These are phyloP conservation scores for Pichia sporocuriosa DNA, from an alignment of 805 yeast species.

Conservation along the genomic window DNA sequence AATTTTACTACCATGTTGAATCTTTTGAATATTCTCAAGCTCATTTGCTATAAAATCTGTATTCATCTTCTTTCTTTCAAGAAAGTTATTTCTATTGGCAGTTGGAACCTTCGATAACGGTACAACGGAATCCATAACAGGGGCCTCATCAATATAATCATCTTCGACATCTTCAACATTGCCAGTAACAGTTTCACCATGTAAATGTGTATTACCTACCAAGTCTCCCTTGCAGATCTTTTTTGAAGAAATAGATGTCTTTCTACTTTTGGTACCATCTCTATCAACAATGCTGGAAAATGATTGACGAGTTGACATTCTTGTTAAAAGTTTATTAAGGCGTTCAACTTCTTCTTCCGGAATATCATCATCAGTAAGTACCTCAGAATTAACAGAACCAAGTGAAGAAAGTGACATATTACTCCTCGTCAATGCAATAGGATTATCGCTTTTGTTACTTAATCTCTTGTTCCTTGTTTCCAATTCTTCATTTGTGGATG, in stretches of 20 bases:
- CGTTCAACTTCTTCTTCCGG: conserved; percentile 19
- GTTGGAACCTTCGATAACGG: conserved; percentile 30
- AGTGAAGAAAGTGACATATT: conserved; percentile 1
- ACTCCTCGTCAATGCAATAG: background rate
- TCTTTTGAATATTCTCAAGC: conserved; percentile 17
- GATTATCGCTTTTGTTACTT: conserved; percentile 9
- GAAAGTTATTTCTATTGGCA: conserved; percentile 15
- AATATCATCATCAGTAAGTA: conserved; percentile 5
- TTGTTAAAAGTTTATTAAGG: conserved; percentile 31
- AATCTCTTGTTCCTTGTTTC: conserved; percentile 12
- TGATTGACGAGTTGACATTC: conserved; percentile 27
- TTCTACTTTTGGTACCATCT: background rate
- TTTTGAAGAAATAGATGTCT: background rate
- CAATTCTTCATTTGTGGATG: conserved; percentile 15
- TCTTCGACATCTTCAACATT: background rate
- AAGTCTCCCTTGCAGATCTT: background rate
- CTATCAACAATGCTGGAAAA: background rate
- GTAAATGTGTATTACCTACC: background rate
- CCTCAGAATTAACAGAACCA: conserved; percentile 4
- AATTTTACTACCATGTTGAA: conserved; percentile 16
- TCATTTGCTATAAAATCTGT: conserved; percentile 13
- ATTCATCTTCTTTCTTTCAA: conserved; percentile 17
- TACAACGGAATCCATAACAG: conserved; percentile 32
- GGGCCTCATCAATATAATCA: conserved; percentile 27
- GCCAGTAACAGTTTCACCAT: background rate